Base-by-base conservation (phyloP, 2,329 filamentous ascomycete species). In the Bipolaris cookei region DNA sequence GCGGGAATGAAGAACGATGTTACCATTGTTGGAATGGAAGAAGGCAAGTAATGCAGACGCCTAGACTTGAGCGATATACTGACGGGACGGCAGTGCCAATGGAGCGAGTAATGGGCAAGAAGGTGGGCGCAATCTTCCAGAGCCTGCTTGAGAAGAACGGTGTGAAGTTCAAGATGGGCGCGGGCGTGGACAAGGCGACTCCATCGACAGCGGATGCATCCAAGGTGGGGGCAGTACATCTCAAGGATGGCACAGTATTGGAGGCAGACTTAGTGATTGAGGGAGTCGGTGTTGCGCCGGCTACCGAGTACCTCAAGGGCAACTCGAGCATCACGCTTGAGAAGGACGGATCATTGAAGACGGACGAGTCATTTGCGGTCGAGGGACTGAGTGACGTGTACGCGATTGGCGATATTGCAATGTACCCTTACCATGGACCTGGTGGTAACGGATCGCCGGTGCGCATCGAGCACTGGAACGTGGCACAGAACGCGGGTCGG, bases 401-500 rank as follows among this genome's bases (percentile, higher is more conserved):
- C 72, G 95, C 95, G 13, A 87, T 99, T 59, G 94, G 94, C 50
- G 95, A 99, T 74, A 98, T 99, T 61, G 93, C 95, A 11, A 93
- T 90, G 0, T 97, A 92, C 77, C 95, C 95, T 0, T 99, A 99
- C 80, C 85, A 91, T 75, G 95, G 95, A 1, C 95, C 95, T 0
- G 92, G 91, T 21, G 89, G 91, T 23, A 84, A 89, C 14, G 91
- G 90, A 61, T 83, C 83, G 42, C 83, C 84, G 16, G 86, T 90
- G 0, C 89, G 95, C 62, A 97, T 98, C 72, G 95, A 99, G 82
- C 95, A 99, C 76, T 99, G 95, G 95, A 94, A 97, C 77, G 95
- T 99, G 2, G 95, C 95, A 4, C 95, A 98, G 73, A 97, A 98
- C 71, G 83, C 91, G 1, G 95, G 95, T 2, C 90, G 94, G 41